Evolutionary conservation across 352 stramenopile genomes (phyloP).

Genomic region (Aphanomyces cochlioides): DNA sequence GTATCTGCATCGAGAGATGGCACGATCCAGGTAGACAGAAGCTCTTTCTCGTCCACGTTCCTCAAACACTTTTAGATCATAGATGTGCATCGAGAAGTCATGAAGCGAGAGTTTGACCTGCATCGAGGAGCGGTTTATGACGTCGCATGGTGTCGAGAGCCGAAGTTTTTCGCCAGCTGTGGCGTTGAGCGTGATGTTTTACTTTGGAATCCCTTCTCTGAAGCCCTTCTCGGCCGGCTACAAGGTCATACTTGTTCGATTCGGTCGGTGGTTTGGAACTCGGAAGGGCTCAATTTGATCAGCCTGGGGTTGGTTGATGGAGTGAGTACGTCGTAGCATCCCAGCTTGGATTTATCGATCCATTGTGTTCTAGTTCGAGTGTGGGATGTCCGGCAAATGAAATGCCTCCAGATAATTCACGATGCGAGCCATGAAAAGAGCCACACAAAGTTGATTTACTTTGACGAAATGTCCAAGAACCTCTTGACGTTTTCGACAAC

Average conservation of each 20-base stretch:
- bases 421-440: slow-evolving; percentile 18
- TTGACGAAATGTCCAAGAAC: slow-evolving; percentile 13
- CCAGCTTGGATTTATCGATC: neutral
- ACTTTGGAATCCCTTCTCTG: slow-evolving; percentile 87
- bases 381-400: slow-evolving; percentile 78
- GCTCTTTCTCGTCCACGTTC: neutral
- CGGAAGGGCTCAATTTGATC: slow-evolving; percentile 25
- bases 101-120: slow-evolving; percentile 80
- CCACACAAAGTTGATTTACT: slow-evolving; percentile 2
- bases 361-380: slow-evolving; percentile 27
- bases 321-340: neutral
- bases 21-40: slow-evolving; percentile 30
- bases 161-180: slow-evolving; percentile 73
- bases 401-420: slow-evolving; percentile 45
- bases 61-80: slow-evolving; percentile 39
- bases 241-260: slow-evolving; percentile 31
- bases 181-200: slow-evolving; percentile 83
- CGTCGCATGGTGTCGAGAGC: slow-evolving; percentile 68
- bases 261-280: slow-evolving; percentile 30
- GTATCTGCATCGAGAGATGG: slow-evolving; percentile 35
- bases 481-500: slow-evolving; percentile 11
- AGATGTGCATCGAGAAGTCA: slow-evolving; percentile 68
- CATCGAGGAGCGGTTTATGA: slow-evolving; percentile 84
- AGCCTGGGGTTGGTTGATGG: slow-evolving; percentile 32
- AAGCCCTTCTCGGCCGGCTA: slow-evolving; percentile 30